A percentile compares a stretch with the other conserved stretches of the same genome.
Evolutionary conservation across 192 early-diverging fungal species (phyloP).

Genomic region (Funneliformis mosseae): DNA sequence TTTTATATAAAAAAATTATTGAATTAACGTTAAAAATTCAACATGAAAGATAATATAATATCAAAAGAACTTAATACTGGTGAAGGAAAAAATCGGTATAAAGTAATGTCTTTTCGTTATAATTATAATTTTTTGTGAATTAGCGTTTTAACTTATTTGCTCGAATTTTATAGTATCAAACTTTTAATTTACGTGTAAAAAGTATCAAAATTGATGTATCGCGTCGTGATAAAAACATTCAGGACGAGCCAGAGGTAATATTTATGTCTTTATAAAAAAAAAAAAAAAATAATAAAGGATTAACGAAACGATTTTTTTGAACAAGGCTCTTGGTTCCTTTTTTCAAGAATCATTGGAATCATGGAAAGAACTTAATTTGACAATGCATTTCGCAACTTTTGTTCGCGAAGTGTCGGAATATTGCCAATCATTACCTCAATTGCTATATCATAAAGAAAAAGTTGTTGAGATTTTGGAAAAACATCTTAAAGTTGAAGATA

Average conservation of each 20-base stretch:
- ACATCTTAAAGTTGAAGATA: constrained; percentile 63
- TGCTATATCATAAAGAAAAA: constrained; percentile 87
- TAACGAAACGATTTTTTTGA: constrained; percentile 9
- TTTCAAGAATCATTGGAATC: constrained; percentile 80
- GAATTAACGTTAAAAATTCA: not conserved
- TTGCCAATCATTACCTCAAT: constrained; percentile 77
- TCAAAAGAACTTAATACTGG: constrained; percentile 65
- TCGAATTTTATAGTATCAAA: constrained; percentile 65
- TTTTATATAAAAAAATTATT: not conserved
- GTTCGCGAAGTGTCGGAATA: constrained; percentile 62
- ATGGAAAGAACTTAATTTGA: constrained; percentile 92
- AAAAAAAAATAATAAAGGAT: not conserved
- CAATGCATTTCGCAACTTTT: constrained; percentile 78
- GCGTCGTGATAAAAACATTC: constrained; percentile 56
- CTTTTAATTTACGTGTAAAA: constrained; percentile 71
- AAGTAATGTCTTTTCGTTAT: constrained; percentile 48
- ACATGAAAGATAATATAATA: constrained; percentile 45
- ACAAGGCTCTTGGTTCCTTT: constrained; percentile 68
- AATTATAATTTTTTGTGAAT: not conserved
- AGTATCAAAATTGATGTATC: constrained; percentile 80
- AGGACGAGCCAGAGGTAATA: constrained; percentile 53
- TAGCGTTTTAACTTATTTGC: not conserved
- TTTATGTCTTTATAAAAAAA: not conserved
- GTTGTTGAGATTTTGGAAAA: constrained; percentile 70
- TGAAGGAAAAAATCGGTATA: constrained; percentile 67